phyloP scores from a whole-genome alignment of 257 asterid species.

The Nicotiana otophora region DNA sequence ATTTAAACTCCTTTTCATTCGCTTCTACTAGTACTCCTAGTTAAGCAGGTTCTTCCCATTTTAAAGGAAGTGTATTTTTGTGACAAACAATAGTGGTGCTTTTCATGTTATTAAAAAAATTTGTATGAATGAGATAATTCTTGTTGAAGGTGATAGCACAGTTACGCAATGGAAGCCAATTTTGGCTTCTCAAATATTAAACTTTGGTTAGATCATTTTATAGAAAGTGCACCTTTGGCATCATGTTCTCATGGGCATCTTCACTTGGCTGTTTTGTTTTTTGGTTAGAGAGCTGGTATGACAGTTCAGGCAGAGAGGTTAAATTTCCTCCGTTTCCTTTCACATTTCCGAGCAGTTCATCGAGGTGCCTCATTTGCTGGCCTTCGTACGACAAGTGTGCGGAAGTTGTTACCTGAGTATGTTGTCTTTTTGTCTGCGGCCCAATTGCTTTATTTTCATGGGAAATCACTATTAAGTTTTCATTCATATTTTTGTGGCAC shows the following conservation, averaged over 20 bases:
- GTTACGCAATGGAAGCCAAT: not conserved
- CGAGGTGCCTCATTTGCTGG: slow-evolving; percentile 97
- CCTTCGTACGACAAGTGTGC: slow-evolving; percentile 95
- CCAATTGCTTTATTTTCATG: not conserved
- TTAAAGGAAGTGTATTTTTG: not conserved
- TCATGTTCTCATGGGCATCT: slow-evolving; percentile 8
- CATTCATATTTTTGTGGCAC: slow-evolving; percentile 6
- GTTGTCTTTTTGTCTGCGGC: slow-evolving; percentile 26
- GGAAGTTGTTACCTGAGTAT: slow-evolving; percentile 97
- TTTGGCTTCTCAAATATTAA: not conserved
- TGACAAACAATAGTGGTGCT: not conserved
- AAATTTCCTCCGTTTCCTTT: slow-evolving; percentile 79
- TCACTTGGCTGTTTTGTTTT: slow-evolving; percentile 17
- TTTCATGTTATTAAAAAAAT: not conserved
- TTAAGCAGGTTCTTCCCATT: not conserved
- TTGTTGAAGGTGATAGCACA: not conserved
- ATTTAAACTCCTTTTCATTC: not conserved
- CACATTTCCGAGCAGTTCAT: slow-evolving; percentile 97
- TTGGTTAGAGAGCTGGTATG: slow-evolving; percentile 80
- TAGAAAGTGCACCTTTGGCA: slow-evolving; percentile 8
- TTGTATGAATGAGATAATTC: not conserved
- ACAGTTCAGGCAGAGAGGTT: slow-evolving; percentile 88
- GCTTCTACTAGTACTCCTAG: not conserved
- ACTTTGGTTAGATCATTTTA: not conserved
- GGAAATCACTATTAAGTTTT: not conserved